Evolutionary conservation across 106 monocot genomes (phyloP).

Genomic region (Platanthera zijinensis): DNA sequence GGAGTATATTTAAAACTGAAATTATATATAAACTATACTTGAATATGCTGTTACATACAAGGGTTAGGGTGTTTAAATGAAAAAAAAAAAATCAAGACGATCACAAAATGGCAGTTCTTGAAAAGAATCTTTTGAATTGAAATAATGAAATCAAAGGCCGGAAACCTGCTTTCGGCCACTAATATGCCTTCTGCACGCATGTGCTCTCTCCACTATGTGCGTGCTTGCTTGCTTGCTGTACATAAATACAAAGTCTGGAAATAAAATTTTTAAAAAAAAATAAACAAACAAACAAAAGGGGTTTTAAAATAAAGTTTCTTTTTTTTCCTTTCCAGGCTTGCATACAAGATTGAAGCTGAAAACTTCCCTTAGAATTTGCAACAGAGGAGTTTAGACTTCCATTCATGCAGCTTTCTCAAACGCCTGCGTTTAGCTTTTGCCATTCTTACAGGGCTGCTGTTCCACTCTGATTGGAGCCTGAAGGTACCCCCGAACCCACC

Average conservation of each 20-base stretch:
- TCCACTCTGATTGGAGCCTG: slow-evolving; percentile 29
- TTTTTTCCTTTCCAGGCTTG: not conserved
- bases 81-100: too few species aligned
- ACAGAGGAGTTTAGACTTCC: slow-evolving; percentile 13
- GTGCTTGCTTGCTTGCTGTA: not conserved
- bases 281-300: not conserved
- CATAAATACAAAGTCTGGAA: not conserved
- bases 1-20: too few species aligned
- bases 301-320: not conserved
- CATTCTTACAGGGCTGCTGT: slow-evolving; percentile 28
- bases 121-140: too few species aligned
- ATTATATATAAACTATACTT: too few species aligned
- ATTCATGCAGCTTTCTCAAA: slow-evolving; percentile 8
- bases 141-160: too few species aligned
- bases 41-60: too few species aligned
- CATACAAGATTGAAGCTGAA: not conserved
- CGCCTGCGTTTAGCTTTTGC: slow-evolving; percentile 15
- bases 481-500: not conserved
- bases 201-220: too few species aligned
- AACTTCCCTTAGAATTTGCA: slow-evolving; percentile 18
- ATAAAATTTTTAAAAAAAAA: too few species aligned
- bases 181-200: too few species aligned
- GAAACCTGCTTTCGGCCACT: too few species aligned
- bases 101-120: too few species aligned
- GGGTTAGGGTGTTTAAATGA: too few species aligned